Conservation (phyloP, 106 monocot species). For the Triglochin maritima region DNA sequence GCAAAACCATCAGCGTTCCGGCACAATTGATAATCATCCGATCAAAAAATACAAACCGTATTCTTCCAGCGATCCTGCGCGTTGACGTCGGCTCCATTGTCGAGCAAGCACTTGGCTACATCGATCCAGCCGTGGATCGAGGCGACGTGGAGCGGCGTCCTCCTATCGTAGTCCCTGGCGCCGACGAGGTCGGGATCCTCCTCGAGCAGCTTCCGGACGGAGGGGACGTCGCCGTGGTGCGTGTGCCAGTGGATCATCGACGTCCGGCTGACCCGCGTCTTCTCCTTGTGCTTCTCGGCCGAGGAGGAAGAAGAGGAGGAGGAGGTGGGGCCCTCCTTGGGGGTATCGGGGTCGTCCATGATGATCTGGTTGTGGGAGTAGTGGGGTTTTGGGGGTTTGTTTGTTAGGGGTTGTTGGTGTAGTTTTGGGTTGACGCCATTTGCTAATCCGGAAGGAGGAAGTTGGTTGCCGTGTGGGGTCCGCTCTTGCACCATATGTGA, state of each 20-base stretch:
- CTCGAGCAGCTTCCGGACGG: slow-evolving; percentile 79
- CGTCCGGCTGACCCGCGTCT: slow-evolving; percentile 75
- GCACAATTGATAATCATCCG: too few species aligned
- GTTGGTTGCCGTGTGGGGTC: too few species aligned
- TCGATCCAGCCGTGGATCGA: slow-evolving; percentile 89
- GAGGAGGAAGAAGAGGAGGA: slow-evolving; percentile 5
- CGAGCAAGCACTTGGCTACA: slow-evolving; percentile 77
- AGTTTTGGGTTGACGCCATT: too few species aligned
- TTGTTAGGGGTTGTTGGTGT: too few species aligned
- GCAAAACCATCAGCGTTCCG: too few species aligned
- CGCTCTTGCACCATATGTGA: too few species aligned
- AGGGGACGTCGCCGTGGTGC: slow-evolving; percentile 79
- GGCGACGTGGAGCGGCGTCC: slow-evolving; percentile 95
- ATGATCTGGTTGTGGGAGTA: too few species aligned
- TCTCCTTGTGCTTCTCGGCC: slow-evolving; percentile 42
- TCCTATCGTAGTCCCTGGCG: slow-evolving; percentile 86
- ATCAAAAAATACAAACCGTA: slow-evolving; percentile 32
- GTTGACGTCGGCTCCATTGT: slow-evolving; percentile 76
- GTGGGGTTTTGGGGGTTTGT: too few species aligned
- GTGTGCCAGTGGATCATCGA: slow-evolving; percentile 96
- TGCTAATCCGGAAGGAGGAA: too few species aligned
- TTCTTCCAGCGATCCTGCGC: slow-evolving; percentile 97
- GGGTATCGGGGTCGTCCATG: too few species aligned
- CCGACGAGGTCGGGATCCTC: slow-evolving; percentile 73
- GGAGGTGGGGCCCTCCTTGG: too few species aligned